Base-by-base conservation (phyloP, 2,329 filamentous ascomycete species). In the Stagonosporopsis cucurbitacearum region DNA sequence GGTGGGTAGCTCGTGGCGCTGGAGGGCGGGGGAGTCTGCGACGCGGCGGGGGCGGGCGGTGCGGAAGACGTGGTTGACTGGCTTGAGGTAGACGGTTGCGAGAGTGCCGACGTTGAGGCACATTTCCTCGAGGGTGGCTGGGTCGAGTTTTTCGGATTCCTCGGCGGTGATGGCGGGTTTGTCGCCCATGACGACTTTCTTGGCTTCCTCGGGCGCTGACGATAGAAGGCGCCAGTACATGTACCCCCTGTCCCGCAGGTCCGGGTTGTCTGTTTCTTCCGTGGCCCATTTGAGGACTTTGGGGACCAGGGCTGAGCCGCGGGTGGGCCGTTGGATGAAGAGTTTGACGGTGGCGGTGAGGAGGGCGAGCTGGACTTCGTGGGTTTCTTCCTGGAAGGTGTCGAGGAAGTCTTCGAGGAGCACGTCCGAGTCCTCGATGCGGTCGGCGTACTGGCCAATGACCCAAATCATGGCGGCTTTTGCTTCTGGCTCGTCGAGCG, bases 391-490 rank as follows among this genome's bases (percentile, higher is more conserved):
- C 25, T 90, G 85, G 78, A 98, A 99, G 0, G 91, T 90, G 72
- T 94, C 94, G 8, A 99, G 76, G 74, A 98, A 99, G 75, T 99
- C 95, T 67, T 99, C 94, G 8, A 99, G 84, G 2, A 99, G 82
- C 0, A 89, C 91, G 67, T 98, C 95, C 15, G 91, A 95, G 75
- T 99, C 98, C 74, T 99, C 95, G 66, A 99, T 99, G 40, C 95
- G 89, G 72, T 96, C 92, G 9, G 95, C 95, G 69, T 99, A 99
- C 75, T 99, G 92, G 2, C 95, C 95, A 72, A 99, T 99, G 32
- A 99, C 95, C 95, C 95, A 99, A 40, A 99, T 95, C 87, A 99
- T 96, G 55, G 95, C 95, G 1, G 95, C 93, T 75, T 99, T 99
- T 41, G 95, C 95, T 77, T 99, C 95, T 2, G 95, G 94, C 75